These are phyloP conservation scores for Salix arbutifolia DNA, from an alignment of 345 rosid species.

Conservation along the genomic window DNA sequence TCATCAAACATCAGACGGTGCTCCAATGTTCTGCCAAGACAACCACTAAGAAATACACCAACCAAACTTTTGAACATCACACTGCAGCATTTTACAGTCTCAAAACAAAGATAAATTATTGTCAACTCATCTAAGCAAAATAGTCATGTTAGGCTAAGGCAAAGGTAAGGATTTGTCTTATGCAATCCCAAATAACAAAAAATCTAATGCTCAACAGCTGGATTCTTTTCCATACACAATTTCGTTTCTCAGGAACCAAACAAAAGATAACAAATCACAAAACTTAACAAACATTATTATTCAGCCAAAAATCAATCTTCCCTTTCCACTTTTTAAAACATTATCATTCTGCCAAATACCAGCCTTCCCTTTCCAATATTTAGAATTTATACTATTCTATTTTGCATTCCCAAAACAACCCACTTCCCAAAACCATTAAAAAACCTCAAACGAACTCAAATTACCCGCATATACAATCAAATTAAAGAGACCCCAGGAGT, in stretches of 20 bases:
- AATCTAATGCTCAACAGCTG: not conserved
- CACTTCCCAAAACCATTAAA: not conserved
- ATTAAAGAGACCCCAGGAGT: not conserved
- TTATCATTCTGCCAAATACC: not conserved
- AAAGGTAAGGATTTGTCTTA: not conserved
- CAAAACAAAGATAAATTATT: not conserved
- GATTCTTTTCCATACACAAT: not conserved
- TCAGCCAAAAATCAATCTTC: not conserved
- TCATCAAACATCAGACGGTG: not conserved
- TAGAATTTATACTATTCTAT: not conserved
- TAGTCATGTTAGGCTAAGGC: not conserved
- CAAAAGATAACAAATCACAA: not conserved
- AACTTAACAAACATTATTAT: not conserved
- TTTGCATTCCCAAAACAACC: not conserved
- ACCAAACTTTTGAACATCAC: not conserved
- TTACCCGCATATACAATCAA: not conserved
- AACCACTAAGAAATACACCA: not conserved
- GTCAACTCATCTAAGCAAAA: not conserved
- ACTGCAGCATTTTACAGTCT: not conserved
- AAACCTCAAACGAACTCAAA: not conserved
- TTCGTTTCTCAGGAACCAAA: not conserved
- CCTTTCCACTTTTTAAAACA: not conserved
- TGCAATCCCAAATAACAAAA: not conserved
- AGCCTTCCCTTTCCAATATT: not conserved
- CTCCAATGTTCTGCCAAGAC: not conserved